Conservation (phyloP, 2,329 filamentous ascomycete genomes). For the Fonsecaea erecta region DNA sequence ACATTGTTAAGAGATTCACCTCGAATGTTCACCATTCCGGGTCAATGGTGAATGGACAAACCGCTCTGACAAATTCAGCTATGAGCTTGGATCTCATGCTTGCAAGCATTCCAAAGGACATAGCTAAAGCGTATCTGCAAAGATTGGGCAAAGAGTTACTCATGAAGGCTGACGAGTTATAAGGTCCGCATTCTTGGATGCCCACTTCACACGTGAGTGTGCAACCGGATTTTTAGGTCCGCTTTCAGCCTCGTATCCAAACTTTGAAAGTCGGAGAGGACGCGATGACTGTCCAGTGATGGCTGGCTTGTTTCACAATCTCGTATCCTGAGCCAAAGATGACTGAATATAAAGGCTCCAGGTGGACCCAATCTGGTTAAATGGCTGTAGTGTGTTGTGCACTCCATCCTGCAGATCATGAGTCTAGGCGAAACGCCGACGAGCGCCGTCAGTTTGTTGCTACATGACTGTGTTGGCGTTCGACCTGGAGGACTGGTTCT, state of each 20-base stretch:
- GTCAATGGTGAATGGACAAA: background rate
- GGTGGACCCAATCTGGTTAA: background rate
- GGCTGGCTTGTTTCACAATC: background rate
- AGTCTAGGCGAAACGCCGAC: background rate
- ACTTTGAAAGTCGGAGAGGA: background rate
- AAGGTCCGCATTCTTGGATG: background rate
- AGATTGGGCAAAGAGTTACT: conserved; percentile 72
- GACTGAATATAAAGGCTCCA: background rate
- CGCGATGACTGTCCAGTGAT: background rate
- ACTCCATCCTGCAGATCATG: background rate
- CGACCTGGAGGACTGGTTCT: background rate
- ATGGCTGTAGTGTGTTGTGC: background rate
- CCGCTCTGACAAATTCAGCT: background rate
- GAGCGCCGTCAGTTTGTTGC: background rate
- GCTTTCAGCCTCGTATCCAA: background rate
- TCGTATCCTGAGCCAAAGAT: background rate
- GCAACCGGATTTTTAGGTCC: background rate
- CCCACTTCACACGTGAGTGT: background rate
- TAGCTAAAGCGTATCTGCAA: conserved; percentile 73
- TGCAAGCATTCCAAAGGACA: conserved; percentile 64
- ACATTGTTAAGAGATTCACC: conserved; percentile 53
- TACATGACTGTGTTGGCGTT: background rate
- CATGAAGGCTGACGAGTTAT: conserved; percentile 39
- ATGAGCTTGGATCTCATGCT: conserved; percentile 34
- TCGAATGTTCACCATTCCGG: background rate